Evolutionary conservation across 371 early-diverging fungal species (phyloP).

Genomic region (Actinomucor elegans): DNA sequence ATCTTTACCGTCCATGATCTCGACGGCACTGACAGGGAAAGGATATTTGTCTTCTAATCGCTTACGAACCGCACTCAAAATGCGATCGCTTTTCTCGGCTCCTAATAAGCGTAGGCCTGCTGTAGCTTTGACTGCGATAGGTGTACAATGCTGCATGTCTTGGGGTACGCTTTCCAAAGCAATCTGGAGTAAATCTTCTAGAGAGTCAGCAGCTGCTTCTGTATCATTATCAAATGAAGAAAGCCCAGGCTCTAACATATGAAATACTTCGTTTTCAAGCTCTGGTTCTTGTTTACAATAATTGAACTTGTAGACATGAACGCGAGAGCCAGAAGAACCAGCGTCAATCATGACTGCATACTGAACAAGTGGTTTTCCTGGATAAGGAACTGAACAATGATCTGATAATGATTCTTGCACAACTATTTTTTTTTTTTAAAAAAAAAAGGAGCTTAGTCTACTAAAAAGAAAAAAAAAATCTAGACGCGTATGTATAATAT

Average conservation of each 20-base stretch:
- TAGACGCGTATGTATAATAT: no score
- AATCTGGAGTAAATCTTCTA: constrained; percentile 75
- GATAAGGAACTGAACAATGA: constrained; percentile 65
- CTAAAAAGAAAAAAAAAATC: neutral
- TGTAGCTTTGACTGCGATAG: constrained; percentile 94
- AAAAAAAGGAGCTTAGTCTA: neutral
- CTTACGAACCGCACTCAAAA: constrained; percentile 71
- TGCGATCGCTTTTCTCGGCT: constrained; percentile 58
- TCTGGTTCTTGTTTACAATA: constrained; percentile 74
- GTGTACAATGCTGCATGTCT: constrained; percentile 77
- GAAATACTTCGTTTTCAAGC: constrained; percentile 85
- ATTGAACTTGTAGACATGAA: constrained; percentile 92
- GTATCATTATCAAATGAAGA: constrained; percentile 71
- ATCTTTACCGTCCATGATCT: constrained; percentile 93
- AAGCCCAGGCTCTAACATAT: constrained; percentile 84
- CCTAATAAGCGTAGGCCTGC: constrained; percentile 89
- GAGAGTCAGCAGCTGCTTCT: constrained; percentile 75
- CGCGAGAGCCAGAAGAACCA: constrained; percentile 96
- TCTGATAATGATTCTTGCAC: constrained; percentile 38
- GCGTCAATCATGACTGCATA: constrained; percentile 91
- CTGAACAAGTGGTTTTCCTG: constrained; percentile 58
- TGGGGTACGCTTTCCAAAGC: constrained; percentile 69
- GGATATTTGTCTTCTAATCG: constrained; percentile 76
- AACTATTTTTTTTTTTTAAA: constrained; percentile 3
- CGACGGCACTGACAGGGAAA: constrained; percentile 79